A percentile compares a stretch with the other conserved stretches of the same genome.
Evolutionary conservation across 495 filamentous ascomycete genomes (phyloP).

Genomic region (Lentithecium fluviatile): DNA sequence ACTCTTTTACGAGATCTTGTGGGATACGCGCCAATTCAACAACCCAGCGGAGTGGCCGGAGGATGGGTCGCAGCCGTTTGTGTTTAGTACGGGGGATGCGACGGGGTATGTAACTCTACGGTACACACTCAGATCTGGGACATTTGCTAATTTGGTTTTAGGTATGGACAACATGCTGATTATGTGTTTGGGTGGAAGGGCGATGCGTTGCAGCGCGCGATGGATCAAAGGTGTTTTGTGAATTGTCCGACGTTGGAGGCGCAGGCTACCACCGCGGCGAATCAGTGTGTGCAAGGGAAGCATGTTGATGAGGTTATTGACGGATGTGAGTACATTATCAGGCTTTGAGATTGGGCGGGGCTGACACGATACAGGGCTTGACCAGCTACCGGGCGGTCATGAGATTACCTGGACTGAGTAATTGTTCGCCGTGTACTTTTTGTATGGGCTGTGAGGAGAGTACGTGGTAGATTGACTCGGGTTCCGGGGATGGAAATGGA

Average conservation of each 20-base stretch:
- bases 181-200: constrained; percentile 30
- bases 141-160: too few relatives aligned
- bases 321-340: neutral
- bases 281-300: constrained; percentile 15
- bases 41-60: constrained; percentile 21
- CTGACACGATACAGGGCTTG: too few relatives aligned
- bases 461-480: too few relatives aligned
- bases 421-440: too few relatives aligned
- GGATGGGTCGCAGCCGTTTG: constrained; percentile 28
- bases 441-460: too few relatives aligned
- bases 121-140: too few relatives aligned
- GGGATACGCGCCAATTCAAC: constrained; percentile 25
- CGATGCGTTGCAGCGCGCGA: constrained; percentile 24
- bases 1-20: constrained; percentile 25
- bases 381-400: too few relatives aligned
- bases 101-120: too few relatives aligned
- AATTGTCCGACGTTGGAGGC: constrained; percentile 21
- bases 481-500: too few relatives aligned
- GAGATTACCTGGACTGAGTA: too few relatives aligned
- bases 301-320: constrained; percentile 24
- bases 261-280: constrained; percentile 12
- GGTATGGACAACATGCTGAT: constrained; percentile 18
- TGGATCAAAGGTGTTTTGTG: constrained; percentile 19
- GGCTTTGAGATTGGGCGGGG: too few relatives aligned
- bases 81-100: constrained; percentile 24